Base-by-base conservation (phyloP, 768 basidiomycete species). In the Calocybe gangraenosa region DNA sequence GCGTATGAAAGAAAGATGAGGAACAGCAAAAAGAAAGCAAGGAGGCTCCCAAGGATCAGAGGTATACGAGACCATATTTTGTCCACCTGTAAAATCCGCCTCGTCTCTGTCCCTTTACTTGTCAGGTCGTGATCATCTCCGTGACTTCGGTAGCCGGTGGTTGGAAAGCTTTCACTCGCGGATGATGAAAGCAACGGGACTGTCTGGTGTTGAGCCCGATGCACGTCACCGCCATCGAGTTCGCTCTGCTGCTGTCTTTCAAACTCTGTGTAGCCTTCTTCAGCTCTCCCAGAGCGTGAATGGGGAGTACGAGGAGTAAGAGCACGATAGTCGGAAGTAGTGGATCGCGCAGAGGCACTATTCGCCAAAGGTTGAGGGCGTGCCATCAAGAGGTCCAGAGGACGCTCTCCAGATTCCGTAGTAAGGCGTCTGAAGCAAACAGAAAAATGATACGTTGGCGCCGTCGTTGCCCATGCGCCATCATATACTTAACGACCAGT, bases 271-370 rank as follows among this genome's bases (percentile, higher is more conserved):
- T 73, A 70, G 7, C 68, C 74, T 56, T 79, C 76, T 56, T 82
- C 78, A 39, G 73, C 71, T 56, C 71, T 69, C 39, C 78, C 81
- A 33, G 78, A 70, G 50, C 76, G 76, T 28, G 78, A 78, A 60
- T 77, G 81, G 41, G 82, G 81, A 21, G 82, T 83, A 44, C 82
- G 68, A 2, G 82, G 82, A 14, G 79, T 82, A 21, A 76, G 61
- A 17, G 50, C 37, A 45, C 63, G 69, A 45, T 69, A 59, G 38
- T 71, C 66, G 36, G 64, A 51, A 25, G 60, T 47, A 51, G 54
- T 55, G 44, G 62, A 49, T 23, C 62, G 53, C 25, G 64, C 62
- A 31, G 69, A 66, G 20, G 65, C 50, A 20, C 67, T 35, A 44
- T 65, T 67, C n/a, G 60, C 56, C 19, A 75, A 56, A 18, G 70